Conservation (phyloP, 169 alveolate genomes). For the Plasmodium vivax region DNA sequence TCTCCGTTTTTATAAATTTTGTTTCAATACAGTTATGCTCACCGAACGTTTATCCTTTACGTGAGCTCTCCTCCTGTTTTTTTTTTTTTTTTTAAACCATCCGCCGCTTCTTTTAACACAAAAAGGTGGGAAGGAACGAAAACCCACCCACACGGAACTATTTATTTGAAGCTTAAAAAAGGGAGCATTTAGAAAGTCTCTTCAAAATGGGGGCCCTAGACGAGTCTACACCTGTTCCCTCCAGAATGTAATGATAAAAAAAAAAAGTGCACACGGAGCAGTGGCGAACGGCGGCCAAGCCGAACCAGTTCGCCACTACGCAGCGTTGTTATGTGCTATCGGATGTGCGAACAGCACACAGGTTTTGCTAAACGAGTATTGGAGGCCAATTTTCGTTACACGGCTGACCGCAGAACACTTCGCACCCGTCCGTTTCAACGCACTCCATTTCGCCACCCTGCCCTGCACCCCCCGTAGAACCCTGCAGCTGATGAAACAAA, state of each 20-base stretch:
- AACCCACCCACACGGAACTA: not conserved
- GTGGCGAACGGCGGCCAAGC: not conserved
- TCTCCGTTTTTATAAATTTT: not conserved
- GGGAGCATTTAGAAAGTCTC: not conserved
- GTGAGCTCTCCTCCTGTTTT: not conserved
- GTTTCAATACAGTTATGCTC: not conserved
- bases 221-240: constrained; percentile 76
- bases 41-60: not conserved
- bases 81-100: constrained; percentile 23
- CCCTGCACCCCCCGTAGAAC: constrained; percentile 77
- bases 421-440: not conserved
- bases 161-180: constrained; percentile 10
- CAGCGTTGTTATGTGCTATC: not conserved
- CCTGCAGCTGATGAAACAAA: constrained; percentile 87
- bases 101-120: constrained; percentile 1
- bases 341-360: not conserved
- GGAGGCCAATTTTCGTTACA: not conserved
- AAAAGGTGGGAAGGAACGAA: constrained; percentile 6
- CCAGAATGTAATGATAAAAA: constrained; percentile 61
- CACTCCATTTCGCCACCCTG: not conserved
- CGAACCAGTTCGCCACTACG: not conserved
- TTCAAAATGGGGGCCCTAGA: constrained; percentile 73
- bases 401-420: not conserved
- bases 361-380: not conserved
- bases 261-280: not conserved